Evolutionary conservation across 306 rosid species (phyloP).

Genomic region (cucumber (Cucumis sativus)): Cucumber_9930_V3 NC_026661.2:17068501-17069000

Average conservation of each 20-base stretch:
- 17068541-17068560: not conserved
- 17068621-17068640: not conserved
- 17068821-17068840: not conserved
- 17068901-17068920: too few relatives aligned
- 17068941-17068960: too few relatives aligned
- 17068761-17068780: not conserved
- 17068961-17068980: too few relatives aligned
- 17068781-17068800: not conserved
- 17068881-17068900: too few relatives aligned
- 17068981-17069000: too few relatives aligned
- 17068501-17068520: not conserved
- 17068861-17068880: too few relatives aligned
- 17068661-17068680: not conserved
- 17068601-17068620: not conserved
- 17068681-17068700: not conserved
- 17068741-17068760: not conserved
- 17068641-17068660: not conserved
- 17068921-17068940: too few relatives aligned
- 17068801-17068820: not conserved
- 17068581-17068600: not conserved
- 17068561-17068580: not conserved
- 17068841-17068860: not conserved
- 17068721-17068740: not conserved
- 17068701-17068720: not conserved
- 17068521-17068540: not conserved